These are phyloP conservation scores for Cercospora sp. DNA, from an alignment of 2,329 filamentous ascomycete species.

Conservation along the genomic window DNA sequence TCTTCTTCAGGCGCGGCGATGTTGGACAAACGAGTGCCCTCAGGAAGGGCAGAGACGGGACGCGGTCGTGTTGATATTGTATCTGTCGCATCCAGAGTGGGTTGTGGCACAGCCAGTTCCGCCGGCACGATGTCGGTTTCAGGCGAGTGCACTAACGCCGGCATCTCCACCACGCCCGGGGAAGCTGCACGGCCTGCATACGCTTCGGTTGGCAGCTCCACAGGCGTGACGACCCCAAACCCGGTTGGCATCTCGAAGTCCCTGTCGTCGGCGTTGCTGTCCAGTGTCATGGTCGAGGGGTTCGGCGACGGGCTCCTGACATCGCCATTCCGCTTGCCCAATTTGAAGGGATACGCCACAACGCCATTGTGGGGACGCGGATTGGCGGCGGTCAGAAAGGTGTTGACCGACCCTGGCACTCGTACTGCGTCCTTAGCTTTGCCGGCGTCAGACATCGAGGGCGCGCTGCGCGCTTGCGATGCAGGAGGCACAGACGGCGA, in stretches of 20 bases:
- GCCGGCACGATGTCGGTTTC: constrained; percentile 21
- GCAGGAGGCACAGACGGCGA: constrained; percentile 7
- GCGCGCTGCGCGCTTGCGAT: constrained; percentile 1
- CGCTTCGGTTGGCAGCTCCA: constrained; percentile 16
- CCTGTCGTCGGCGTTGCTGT: constrained; percentile 22
- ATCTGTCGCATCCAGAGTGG: constrained; percentile 15
- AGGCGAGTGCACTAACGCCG: constrained; percentile 14
- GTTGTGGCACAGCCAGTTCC: constrained; percentile 14
- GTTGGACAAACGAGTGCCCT: constrained; percentile 16
- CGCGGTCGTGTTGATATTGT: constrained; percentile 15
- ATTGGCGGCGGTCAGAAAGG: constrained; percentile 53
- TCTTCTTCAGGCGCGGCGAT: constrained; percentile 22
- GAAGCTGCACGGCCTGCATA: constrained; percentile 7
- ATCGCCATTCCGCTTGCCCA: constrained; percentile 44
- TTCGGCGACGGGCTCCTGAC: constrained; percentile 20
- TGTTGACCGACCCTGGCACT: constrained; percentile 42
- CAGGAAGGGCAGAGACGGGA: constrained; percentile 24
- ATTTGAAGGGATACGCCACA: constrained; percentile 71
- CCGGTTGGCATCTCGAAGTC: constrained; percentile 8
- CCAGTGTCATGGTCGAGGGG: constrained; percentile 32
- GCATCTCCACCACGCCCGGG: constrained; percentile 9
- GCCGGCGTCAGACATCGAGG: constrained; percentile 22
- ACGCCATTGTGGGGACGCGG: constrained; percentile 68
- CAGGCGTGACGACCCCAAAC: constrained; percentile 13
- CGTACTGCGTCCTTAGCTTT: constrained; percentile 26